phyloP scores from a whole-genome alignment of 768 basidiomycete genomes.

The Pisolithus orientalis region DNA sequence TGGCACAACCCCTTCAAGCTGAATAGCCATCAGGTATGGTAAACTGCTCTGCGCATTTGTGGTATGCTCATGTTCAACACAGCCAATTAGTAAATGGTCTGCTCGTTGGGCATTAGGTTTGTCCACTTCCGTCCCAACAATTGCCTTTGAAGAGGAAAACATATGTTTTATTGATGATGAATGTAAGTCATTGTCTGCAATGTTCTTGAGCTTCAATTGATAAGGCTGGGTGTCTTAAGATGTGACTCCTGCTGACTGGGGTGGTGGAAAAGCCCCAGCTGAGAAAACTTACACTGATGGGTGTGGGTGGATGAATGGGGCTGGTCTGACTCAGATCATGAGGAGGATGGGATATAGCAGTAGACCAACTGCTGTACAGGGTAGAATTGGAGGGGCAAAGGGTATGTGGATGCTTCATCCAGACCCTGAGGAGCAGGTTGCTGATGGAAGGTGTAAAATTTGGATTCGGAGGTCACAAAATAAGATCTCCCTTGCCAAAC shows the following conservation, averaged over 20 bases:
- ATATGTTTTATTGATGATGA: conserved; percentile 48
- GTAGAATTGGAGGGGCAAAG: conserved; percentile 52
- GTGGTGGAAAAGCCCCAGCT: conserved; percentile 36
- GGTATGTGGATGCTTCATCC: conserved; percentile 58
- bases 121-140: conserved; percentile 57
- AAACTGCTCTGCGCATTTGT: background rate
- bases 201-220: too few relatives aligned
- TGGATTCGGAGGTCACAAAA: conserved; percentile 60
- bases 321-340: conserved; percentile 40
- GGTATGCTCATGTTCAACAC: background rate
- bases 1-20: conserved; percentile 59
- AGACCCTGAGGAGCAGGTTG: conserved; percentile 25
- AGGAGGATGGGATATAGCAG: conserved; percentile 23
- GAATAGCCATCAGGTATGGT: conserved; percentile 54
- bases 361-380: conserved; percentile 53
- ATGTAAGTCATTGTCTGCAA: conserved; percentile 30
- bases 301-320: conserved; percentile 61
- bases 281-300: conserved; percentile 70
- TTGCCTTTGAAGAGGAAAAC: conserved; percentile 44
- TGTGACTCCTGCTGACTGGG: conserved; percentile 30
- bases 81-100: conserved; percentile 66
- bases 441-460: conserved; percentile 38
- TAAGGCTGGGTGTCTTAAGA: conserved; percentile 16
- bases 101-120: conserved; percentile 60
- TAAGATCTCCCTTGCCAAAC: conserved; percentile 36